Conservation (phyloP, 495 filamentous ascomycete species). For the Mytilinidion resinicola region DNA sequence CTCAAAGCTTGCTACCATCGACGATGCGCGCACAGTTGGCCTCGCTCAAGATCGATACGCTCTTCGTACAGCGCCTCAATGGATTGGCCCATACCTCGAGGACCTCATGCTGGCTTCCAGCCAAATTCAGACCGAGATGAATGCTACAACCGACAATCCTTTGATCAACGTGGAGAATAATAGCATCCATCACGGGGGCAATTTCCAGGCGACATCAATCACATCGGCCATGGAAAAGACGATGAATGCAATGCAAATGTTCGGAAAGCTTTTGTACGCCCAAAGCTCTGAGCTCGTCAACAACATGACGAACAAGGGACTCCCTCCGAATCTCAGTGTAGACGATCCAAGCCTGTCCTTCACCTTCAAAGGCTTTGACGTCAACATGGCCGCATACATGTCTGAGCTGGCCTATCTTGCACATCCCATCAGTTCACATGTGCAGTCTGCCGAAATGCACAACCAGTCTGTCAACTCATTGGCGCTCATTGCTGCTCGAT, state of each 20-base stretch:
- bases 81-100: slow-evolving; percentile 28
- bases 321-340: slow-evolving; percentile 19
- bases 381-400: slow-evolving; percentile 12
- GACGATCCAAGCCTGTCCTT: slow-evolving; percentile 22
- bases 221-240: slow-evolving; percentile 25
- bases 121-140: slow-evolving; percentile 19
- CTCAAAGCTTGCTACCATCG: slow-evolving; percentile 18
- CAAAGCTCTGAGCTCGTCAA: slow-evolving; percentile 28
- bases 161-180: slow-evolving; percentile 13
- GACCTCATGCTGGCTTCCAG: slow-evolving; percentile 19
- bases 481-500: slow-evolving; percentile 39
- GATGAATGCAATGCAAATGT: slow-evolving; percentile 1
- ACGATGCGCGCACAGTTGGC: slow-evolving; percentile 13
- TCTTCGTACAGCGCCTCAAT: slow-evolving; percentile 25
- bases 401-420: slow-evolving; percentile 29
- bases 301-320: slow-evolving; percentile 16
- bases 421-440: slow-evolving; percentile 17
- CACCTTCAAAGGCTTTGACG: slow-evolving; percentile 22
- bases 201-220: slow-evolving; percentile 24
- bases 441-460: slow-evolving; percentile 20
- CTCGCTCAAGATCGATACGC: slow-evolving; percentile 37
- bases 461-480: slow-evolving; percentile 25
- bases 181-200: slow-evolving; percentile 20
- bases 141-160: slow-evolving; percentile 26
- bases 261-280: slow-evolving; percentile 24